phyloP scores from a whole-genome alignment of 129 eudicot genomes.

The Logfia minima region DNA sequence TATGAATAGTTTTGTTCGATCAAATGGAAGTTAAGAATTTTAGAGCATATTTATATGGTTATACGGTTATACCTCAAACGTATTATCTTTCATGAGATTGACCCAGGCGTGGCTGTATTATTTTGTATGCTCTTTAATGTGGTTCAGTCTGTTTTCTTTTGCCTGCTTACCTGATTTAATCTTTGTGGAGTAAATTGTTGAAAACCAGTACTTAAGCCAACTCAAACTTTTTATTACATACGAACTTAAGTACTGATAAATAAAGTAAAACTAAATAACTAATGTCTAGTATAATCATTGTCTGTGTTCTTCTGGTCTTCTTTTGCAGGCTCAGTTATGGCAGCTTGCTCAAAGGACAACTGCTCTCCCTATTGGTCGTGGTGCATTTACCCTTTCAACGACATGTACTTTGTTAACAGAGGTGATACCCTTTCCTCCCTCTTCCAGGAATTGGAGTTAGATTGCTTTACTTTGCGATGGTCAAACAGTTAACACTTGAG shows the following conservation, averaged over 20 bases:
- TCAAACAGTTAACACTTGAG: conserved; percentile 16
- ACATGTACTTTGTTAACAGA: conserved; percentile 88
- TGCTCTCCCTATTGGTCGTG: conserved; percentile 96
- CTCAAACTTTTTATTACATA: background rate
- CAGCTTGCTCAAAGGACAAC: conserved; percentile 99
- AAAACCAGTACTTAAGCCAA: too few relatives aligned
- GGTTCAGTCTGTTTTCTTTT: background rate
- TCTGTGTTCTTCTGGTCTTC: conserved; percentile 21
- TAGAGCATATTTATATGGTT: background rate
- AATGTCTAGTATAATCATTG: background rate
- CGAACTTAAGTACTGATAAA: background rate
- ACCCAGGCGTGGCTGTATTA: background rate
- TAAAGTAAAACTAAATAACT: background rate
- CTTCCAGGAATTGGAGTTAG: conserved; percentile 5
- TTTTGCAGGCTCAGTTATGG: conserved; percentile 88
- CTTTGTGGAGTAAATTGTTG: too few relatives aligned
- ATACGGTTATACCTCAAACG: background rate
- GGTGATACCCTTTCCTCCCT: conserved; percentile 35
- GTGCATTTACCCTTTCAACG: conserved; percentile 97
- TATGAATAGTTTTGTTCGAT: conserved; percentile 6
- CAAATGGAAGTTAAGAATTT: conserved; percentile 14
- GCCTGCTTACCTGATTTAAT: background rate
- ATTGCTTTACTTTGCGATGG: conserved; percentile 14
- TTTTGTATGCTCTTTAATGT: conserved; percentile 1
- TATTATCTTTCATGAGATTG: conserved; percentile 20